phyloP scores from a whole-genome alignment of 768 basidiomycete species.

The Royoungia palumana region DNA sequence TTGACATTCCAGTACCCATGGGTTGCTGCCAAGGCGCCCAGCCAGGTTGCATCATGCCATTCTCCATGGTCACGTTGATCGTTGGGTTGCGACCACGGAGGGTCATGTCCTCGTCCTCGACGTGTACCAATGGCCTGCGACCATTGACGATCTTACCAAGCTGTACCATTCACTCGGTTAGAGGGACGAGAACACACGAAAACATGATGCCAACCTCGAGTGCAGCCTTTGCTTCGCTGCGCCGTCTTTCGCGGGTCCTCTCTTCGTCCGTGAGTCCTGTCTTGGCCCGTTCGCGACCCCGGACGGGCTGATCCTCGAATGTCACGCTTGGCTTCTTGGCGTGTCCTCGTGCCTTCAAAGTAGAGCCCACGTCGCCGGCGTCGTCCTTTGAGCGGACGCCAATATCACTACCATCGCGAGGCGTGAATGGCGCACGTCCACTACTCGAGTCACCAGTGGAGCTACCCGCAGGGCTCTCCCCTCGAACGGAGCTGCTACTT shows the following conservation, averaged over 20 bases:
- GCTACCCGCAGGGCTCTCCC: constrained; percentile 71
- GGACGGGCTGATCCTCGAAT: constrained; percentile 52
- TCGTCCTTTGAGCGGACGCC: constrained; percentile 22
- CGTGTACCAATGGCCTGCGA: constrained; percentile 55
- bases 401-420: constrained; percentile 72
- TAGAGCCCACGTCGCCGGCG: constrained; percentile 24
- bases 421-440: constrained; percentile 71
- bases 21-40: constrained; percentile 32
- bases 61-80: constrained; percentile 38
- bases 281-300: constrained; percentile 31
- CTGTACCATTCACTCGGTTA: constrained; percentile 36
- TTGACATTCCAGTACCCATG: constrained; percentile 20
- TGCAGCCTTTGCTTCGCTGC: constrained; percentile 81
- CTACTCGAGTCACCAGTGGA: constrained; percentile 85
- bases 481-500: constrained; percentile 31
- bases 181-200: background rate
- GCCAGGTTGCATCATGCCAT: constrained; percentile 33
- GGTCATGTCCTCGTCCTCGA: constrained; percentile 45
- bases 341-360: constrained; percentile 34
- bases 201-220: constrained; percentile 59
- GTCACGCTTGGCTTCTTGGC: constrained; percentile 62
- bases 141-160: constrained; percentile 89
- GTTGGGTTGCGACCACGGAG: constrained; percentile 18
- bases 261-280: constrained; percentile 40
- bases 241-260: constrained; percentile 66